Conservation (phyloP, 164 flowering plant species). For the Umbilicus rupestris region DNA sequence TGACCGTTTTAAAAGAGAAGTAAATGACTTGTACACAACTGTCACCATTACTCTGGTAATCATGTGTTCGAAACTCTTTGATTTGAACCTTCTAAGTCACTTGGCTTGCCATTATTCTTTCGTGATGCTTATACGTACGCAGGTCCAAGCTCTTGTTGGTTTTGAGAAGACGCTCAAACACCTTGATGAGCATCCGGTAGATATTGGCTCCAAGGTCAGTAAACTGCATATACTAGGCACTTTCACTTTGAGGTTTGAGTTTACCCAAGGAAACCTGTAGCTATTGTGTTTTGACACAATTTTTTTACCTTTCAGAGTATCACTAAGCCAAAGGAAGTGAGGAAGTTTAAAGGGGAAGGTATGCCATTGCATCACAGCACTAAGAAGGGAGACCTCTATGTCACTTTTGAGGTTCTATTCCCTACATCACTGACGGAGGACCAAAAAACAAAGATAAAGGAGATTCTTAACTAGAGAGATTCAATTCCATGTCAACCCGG, state of each 20-base stretch:
- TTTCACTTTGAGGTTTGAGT: neutral
- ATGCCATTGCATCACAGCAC: slow-evolving; percentile 81
- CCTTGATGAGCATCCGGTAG: slow-evolving; percentile 82
- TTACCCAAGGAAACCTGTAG: neutral
- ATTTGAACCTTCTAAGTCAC: neutral
- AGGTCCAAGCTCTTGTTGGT: slow-evolving; percentile 98
- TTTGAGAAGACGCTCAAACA: slow-evolving; percentile 91
- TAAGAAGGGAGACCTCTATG: slow-evolving; percentile 83
- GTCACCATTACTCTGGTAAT: slow-evolving; percentile 87
- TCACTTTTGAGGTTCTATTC: slow-evolving; percentile 81
- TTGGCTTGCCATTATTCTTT: neutral
- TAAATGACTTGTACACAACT: slow-evolving; percentile 79
- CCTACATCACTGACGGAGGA: slow-evolving; percentile 79
- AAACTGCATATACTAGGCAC: neutral
- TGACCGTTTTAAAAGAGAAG: slow-evolving; percentile 80
- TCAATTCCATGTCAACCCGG: neutral
- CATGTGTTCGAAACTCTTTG: neutral
- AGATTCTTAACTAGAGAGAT: slow-evolving; percentile 34
- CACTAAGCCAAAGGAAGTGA: slow-evolving; percentile 90
- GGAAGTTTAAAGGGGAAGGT: slow-evolving; percentile 88
- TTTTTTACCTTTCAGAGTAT: slow-evolving; percentile 45
- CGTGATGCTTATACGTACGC: slow-evolving; percentile 9
- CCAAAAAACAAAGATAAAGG: slow-evolving; percentile 77
- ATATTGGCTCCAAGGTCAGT: slow-evolving; percentile 68
- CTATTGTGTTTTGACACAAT: neutral